Conservation (phyloP, 805 yeast species). For the Nakazawaea ishiwadae region DNA sequence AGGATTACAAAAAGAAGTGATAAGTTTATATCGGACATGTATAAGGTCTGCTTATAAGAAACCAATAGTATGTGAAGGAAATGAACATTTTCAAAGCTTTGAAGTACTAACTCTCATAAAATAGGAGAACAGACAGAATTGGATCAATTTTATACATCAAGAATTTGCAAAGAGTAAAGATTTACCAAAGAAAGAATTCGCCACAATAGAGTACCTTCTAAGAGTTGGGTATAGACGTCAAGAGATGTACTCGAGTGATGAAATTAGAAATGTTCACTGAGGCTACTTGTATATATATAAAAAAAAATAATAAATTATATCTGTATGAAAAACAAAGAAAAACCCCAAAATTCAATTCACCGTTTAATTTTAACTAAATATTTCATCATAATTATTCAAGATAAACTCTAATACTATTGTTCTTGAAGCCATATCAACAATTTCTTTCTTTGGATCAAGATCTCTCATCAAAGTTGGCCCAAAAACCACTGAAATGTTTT, state of each 20-base stretch:
- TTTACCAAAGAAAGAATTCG: slow-evolving; percentile 73
- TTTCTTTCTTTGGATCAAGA: slow-evolving; percentile 72
- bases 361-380: no score
- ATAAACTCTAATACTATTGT: slow-evolving; percentile 76
- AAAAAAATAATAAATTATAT: not conserved
- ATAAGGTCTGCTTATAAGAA: slow-evolving; percentile 39
- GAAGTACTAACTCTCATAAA: not conserved
- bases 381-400: slow-evolving; percentile 39
- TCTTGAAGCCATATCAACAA: slow-evolving; percentile 77
- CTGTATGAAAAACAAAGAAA: no score
- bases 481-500: slow-evolving; percentile 85
- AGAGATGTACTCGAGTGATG: slow-evolving; percentile 69
- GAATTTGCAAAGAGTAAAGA: slow-evolving; percentile 58
- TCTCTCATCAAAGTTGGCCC: slow-evolving; percentile 91
- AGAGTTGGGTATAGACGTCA: slow-evolving; percentile 68
- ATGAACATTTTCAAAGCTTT: slow-evolving; percentile 11
- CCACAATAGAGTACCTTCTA: slow-evolving; percentile 79
- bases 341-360: no score
- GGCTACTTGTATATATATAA: slow-evolving; percentile 4
- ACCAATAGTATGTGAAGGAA: slow-evolving; percentile 36
- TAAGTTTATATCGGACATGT: slow-evolving; percentile 43
- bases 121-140: slow-evolving; percentile 26
- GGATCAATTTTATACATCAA: slow-evolving; percentile 28
- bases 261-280: slow-evolving; percentile 60
- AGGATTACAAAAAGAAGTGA: slow-evolving; percentile 50